A percentile compares a stretch with the other conserved stretches of the same genome.
Evolutionary conservation across 257 asterid genomes (phyloP).

Genomic region (Echium plantagineum): DNA sequence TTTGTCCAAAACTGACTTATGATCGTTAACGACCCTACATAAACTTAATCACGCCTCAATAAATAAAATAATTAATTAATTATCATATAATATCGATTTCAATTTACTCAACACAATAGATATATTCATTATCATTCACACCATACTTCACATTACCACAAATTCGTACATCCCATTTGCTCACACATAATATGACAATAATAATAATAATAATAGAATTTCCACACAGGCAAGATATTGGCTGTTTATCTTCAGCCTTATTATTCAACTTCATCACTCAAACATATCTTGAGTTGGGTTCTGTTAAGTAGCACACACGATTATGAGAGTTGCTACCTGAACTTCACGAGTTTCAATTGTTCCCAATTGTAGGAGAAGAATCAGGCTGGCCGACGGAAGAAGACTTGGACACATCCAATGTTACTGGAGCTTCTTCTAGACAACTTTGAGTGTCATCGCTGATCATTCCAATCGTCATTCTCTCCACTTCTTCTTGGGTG

Average conservation of each 20-base stretch:
- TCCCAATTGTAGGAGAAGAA: slow-evolving; percentile 35
- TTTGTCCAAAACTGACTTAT: no score
- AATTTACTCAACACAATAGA: neutral
- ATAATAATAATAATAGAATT: no score
- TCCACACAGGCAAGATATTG: slow-evolving; percentile 1
- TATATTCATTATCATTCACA: neutral
- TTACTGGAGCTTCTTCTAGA: slow-evolving; percentile 69
- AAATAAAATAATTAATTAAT: no score
- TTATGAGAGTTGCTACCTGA: neutral
- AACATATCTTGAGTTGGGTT: neutral
- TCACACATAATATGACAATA: no score
- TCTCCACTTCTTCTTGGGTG: slow-evolving; percentile 89
- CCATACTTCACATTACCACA: neutral
- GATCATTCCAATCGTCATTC: slow-evolving; percentile 59
- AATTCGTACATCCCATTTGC: no score
- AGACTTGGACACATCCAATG: slow-evolving; percentile 51
- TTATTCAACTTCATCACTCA: slow-evolving; percentile 21
- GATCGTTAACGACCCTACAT: no score
- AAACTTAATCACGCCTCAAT: neutral
- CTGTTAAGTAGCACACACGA: neutral
- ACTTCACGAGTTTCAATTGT: slow-evolving; percentile 22
- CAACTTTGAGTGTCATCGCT: slow-evolving; percentile 90
- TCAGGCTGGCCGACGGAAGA: slow-evolving; percentile 74
- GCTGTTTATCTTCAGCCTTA: slow-evolving; percentile 24
- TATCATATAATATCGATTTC: neutral